phyloP scores from a whole-genome alignment of 2,329 filamentous ascomycete genomes.

The Thyridium curvatum region DNA sequence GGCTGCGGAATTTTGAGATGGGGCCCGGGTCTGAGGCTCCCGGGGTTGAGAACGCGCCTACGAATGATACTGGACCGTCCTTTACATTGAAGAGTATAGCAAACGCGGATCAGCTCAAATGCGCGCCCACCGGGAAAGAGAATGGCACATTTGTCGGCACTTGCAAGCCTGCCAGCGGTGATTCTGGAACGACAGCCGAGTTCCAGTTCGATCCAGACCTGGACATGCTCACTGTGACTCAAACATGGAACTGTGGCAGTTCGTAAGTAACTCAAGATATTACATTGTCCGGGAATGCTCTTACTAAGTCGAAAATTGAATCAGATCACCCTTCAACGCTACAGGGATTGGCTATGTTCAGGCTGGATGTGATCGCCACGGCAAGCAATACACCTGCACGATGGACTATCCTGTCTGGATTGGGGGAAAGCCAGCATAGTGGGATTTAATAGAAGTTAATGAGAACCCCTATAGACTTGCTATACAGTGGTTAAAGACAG shows the following conservation, averaged over 20 bases:
- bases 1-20: constrained; percentile 19
- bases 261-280: constrained; percentile 13
- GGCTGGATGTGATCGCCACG: constrained; percentile 18
- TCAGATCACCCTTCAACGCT: constrained; percentile 15
- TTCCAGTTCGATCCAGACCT: constrained; percentile 21
- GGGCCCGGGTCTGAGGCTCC: constrained; percentile 13
- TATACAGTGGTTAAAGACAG: too few relatives aligned
- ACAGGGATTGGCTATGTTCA: constrained; percentile 22
- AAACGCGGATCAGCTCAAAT: constrained; percentile 17
- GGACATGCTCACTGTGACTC: constrained; percentile 19
- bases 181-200: constrained; percentile 9
- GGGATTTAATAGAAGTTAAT: too few relatives aligned
- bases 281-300: background rate
- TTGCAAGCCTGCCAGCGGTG: constrained; percentile 12
- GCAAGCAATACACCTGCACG: constrained; percentile 20
- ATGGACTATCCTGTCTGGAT: constrained; percentile 21
- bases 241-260: constrained; percentile 20
- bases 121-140: constrained; percentile 11
- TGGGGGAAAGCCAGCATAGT: constrained; percentile 12
- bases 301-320: background rate
- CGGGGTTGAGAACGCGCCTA: constrained; percentile 4
- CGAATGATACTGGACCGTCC: constrained; percentile 19
- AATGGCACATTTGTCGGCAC: constrained; percentile 16
- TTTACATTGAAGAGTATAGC: constrained; percentile 21
- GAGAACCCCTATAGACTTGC: too few relatives aligned